Conservation (phyloP, 2,329 filamentous ascomycete species). For the Exophiala lecanii-corni region DNA sequence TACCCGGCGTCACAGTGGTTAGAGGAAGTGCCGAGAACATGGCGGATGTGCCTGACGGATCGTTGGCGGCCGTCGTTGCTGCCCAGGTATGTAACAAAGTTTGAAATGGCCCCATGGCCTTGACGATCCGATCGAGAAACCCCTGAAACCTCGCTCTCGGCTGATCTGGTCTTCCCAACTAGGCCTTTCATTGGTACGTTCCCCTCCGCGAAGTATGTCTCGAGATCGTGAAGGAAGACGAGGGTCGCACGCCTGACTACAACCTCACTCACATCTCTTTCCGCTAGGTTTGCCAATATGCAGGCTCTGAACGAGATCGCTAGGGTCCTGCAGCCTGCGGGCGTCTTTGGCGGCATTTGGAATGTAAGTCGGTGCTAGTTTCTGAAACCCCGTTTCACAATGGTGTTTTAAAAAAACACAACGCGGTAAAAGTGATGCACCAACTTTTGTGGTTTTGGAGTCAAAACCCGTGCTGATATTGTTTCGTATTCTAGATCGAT, state of each 20-base stretch:
- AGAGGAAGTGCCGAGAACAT: constrained; percentile 58
- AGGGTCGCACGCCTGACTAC: not conserved
- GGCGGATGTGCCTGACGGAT: constrained; percentile 45
- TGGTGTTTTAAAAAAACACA: too few species aligned
- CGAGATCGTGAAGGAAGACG: constrained; percentile 1
- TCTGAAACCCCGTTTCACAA: too few species aligned
- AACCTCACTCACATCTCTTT: too few species aligned
- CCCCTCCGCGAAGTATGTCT: constrained; percentile 7
- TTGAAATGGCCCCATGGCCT: too few species aligned
- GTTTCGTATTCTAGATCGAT: constrained; percentile 54
- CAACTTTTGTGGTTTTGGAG: too few species aligned
- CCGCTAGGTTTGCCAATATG: constrained; percentile 60
- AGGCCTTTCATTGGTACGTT: constrained; percentile 51
- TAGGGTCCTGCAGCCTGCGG: constrained; percentile 58
- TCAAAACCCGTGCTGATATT: too few species aligned
- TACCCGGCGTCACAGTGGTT: constrained; percentile 52
- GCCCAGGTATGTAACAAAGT: constrained; percentile 67
- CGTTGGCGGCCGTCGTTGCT: constrained; percentile 61
- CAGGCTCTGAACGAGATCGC: constrained; percentile 62
- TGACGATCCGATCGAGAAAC: too few species aligned
- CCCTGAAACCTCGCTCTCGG: too few species aligned
- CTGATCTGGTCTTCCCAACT: not conserved
- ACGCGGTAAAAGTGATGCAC: too few species aligned
- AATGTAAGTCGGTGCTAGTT: constrained; percentile 44
- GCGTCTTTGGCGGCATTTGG: constrained; percentile 65